Conservation (phyloP, 148 eudicot genomes). For the Linanthus parryae region DNA sequence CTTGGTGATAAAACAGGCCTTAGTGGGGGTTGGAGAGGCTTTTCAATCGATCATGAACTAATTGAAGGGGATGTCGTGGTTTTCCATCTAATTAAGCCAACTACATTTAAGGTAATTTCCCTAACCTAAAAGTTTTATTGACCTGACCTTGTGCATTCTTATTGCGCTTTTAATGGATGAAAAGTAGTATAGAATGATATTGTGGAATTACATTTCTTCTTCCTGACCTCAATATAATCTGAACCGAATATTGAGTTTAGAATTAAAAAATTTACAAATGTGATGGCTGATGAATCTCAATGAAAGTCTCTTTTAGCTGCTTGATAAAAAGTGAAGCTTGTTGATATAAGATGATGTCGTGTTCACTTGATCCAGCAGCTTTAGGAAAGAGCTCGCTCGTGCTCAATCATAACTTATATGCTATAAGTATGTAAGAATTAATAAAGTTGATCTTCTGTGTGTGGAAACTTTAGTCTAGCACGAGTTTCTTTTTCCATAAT, state of each 20-base stretch:
- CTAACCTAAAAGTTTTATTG: background rate
- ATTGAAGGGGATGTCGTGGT: slow-evolving; percentile 71
- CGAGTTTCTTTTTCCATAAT: no score
- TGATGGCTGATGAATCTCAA: background rate
- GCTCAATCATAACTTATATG: no score
- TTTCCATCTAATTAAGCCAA: slow-evolving; percentile 48
- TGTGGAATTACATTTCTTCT: background rate
- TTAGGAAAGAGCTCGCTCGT: no score
- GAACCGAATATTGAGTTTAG: no score
- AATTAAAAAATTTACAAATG: background rate
- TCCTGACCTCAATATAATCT: background rate
- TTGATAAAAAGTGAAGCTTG: background rate
- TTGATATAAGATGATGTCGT: background rate
- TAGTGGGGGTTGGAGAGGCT: slow-evolving; percentile 85
- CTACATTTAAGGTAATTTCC: slow-evolving; percentile 45
- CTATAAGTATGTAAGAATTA: no score
- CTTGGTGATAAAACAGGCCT: slow-evolving; percentile 59
- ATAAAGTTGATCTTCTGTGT: no score
- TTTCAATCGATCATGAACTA: slow-evolving; percentile 61
- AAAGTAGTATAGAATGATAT: background rate
- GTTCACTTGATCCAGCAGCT: no score
- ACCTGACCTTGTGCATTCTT: background rate
- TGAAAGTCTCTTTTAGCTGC: background rate
- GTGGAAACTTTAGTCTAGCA: no score
- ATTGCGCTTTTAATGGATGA: background rate